These are phyloP conservation scores for Mycosarcoma maydis DNA, from an alignment of 1,284 basidiomycete genomes.

Conservation along the genomic window DNA sequence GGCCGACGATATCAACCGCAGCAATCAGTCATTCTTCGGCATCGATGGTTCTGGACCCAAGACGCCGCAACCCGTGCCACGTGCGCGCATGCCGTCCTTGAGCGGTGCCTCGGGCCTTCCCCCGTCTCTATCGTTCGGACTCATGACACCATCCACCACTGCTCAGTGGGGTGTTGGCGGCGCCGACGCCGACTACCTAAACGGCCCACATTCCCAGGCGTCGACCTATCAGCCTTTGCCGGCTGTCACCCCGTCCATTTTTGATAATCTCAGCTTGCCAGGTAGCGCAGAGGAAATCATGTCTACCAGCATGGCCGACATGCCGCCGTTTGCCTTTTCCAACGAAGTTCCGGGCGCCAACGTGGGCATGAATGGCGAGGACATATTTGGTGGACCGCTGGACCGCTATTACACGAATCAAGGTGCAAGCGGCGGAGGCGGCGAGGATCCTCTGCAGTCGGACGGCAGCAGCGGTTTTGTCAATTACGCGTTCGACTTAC, in stretches of 20 bases:
- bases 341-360: neutral
- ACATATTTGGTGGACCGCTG: conserved; percentile 10
- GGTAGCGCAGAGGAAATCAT: conserved; percentile 13
- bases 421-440: neutral
- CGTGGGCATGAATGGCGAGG: conserved; percentile 4
- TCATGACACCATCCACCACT: conserved; percentile 23
- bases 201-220: conserved; percentile 31
- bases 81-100: conserved; percentile 24
- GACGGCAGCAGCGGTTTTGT: conserved; percentile 27
- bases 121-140: conserved; percentile 29
- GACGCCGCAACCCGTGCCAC: conserved; percentile 22
- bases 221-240: conserved; percentile 14
- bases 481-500: conserved; percentile 41
- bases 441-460: conserved; percentile 20
- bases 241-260: conserved; percentile 35
- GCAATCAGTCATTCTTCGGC: neutral
- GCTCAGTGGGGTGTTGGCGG: conserved; percentile 10
- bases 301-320: conserved; percentile 12
- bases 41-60: conserved; percentile 15
- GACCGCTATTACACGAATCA: conserved; percentile 11
- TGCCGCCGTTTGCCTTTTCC: conserved; percentile 17
- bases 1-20: neutral
- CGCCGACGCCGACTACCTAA: conserved; percentile 20
- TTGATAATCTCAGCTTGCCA: conserved; percentile 32
- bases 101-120: conserved; percentile 25